Conservation (phyloP, 352 stramenopile genomes). For the Globisporangium paroecandrum region DNA sequence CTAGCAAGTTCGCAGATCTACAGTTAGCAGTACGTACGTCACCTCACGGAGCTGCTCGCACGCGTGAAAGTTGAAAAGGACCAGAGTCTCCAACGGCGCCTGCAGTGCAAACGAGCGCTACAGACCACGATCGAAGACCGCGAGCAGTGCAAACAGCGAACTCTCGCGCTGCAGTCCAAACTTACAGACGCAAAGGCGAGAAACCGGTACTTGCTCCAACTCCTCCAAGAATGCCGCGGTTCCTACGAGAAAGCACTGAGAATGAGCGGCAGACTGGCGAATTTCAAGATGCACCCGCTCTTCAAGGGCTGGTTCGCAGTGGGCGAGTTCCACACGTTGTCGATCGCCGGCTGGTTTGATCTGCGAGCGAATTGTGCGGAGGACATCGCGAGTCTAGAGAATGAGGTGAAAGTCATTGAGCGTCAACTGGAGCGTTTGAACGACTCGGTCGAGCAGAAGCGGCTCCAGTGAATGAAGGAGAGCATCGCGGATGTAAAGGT, state of each 20-base stretch:
- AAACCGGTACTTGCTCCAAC: slow-evolving; percentile 19
- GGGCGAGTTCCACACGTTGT: slow-evolving; percentile 29
- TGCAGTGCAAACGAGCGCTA: slow-evolving; percentile 15
- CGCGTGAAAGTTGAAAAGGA: slow-evolving; percentile 12
- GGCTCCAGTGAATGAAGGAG: slow-evolving; percentile 23
- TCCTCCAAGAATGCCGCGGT: slow-evolving; percentile 21
- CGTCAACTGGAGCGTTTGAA: slow-evolving; percentile 12
- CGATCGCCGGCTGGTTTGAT: slow-evolving; percentile 28
- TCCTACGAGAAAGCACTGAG: slow-evolving; percentile 25
- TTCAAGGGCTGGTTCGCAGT: slow-evolving; percentile 34
- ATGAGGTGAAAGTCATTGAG: slow-evolving; percentile 20
- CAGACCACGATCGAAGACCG: slow-evolving; percentile 18
- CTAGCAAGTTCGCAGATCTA: slow-evolving; percentile 11
- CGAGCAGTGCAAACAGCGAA: slow-evolving; percentile 19
- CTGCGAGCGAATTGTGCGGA: slow-evolving; percentile 21
- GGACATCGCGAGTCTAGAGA: slow-evolving; percentile 24
- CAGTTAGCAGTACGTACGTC: slow-evolving; percentile 10
- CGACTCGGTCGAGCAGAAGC: slow-evolving; percentile 13
- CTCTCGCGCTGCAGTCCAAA: slow-evolving; percentile 18
- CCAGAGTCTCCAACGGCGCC: slow-evolving; percentile 6
- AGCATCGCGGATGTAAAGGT: slow-evolving; percentile 27
- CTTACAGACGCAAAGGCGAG: slow-evolving; percentile 20
- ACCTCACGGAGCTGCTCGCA: slow-evolving; percentile 13
- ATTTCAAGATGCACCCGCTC: slow-evolving; percentile 35
- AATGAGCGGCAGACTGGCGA: slow-evolving; percentile 22